Conservation (phyloP, 768 basidiomycete genomes). For the Psilocybe subaeruginosa region DNA sequence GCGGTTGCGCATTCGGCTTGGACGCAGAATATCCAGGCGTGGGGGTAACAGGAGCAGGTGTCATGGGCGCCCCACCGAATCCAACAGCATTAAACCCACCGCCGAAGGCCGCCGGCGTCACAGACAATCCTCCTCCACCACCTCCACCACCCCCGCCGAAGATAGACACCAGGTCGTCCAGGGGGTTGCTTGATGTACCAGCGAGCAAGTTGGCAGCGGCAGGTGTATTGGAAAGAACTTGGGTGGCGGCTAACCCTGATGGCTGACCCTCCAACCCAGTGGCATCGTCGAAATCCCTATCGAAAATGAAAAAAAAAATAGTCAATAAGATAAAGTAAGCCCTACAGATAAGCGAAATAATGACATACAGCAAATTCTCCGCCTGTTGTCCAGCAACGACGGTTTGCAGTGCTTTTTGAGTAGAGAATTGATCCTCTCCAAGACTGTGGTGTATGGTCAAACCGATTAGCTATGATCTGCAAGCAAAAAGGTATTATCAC, state of each 20-base stretch:
- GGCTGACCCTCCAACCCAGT: slow-evolving; percentile 63
- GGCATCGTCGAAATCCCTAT: slow-evolving; percentile 82
- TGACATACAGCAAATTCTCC: slow-evolving; percentile 80
- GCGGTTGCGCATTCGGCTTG: slow-evolving; percentile 27
- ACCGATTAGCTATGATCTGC: not conserved
- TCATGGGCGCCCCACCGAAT: slow-evolving; percentile 8
- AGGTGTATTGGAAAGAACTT: slow-evolving; percentile 70
- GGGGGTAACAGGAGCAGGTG: slow-evolving; percentile 34
- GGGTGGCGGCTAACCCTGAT: slow-evolving; percentile 78
- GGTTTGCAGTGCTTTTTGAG: slow-evolving; percentile 88
- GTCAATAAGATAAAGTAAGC: not conserved
- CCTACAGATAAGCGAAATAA: not conserved
- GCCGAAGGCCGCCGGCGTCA: slow-evolving; percentile 17
- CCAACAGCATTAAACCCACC: slow-evolving; percentile 18
- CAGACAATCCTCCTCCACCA: slow-evolving; percentile 29
- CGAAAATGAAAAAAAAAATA: not conserved
- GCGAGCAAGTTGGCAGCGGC: slow-evolving; percentile 76
- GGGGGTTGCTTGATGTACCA: slow-evolving; percentile 84
- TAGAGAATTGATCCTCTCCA: slow-evolving; percentile 61
- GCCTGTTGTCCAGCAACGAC: slow-evolving; percentile 91
- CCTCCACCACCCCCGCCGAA: slow-evolving; percentile 56
- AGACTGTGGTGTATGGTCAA: slow-evolving; percentile 33
- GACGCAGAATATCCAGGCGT: slow-evolving; percentile 20
- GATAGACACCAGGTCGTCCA: slow-evolving; percentile 93
- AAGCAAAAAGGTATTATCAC: slow-evolving; percentile 27